Evolutionary conservation across 139 green algal genomes (phyloP).

Genomic region (Yamagishiella unicocca): DNA sequence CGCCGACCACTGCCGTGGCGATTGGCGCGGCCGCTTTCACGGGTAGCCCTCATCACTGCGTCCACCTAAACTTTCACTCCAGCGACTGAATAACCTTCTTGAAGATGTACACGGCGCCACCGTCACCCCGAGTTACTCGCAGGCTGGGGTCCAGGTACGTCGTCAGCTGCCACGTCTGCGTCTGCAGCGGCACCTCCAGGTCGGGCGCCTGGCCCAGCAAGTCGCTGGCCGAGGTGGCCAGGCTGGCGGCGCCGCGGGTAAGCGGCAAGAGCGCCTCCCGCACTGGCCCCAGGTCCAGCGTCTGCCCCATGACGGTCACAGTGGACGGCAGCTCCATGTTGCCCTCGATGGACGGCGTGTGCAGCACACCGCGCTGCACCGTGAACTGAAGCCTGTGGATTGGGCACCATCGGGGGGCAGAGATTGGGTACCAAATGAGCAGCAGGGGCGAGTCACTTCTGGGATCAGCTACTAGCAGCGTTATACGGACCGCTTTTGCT

Average conservation of each 20-base stretch:
- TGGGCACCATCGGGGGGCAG: too few species aligned
- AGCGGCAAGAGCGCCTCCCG: constrained; percentile 68
- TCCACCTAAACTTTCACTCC: too few species aligned
- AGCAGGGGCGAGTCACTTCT: too few species aligned
- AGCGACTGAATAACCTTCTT: neutral
- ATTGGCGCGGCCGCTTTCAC: too few species aligned
- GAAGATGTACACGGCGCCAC: constrained; percentile 48
- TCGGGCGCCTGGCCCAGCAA: constrained; percentile 24
- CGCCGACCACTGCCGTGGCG: too few species aligned
- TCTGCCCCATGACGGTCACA: constrained; percentile 82
- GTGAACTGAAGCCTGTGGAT: constrained; percentile 82
- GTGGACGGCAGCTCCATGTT: constrained; percentile 79
- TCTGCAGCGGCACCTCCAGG: constrained; percentile 54
- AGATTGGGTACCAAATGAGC: too few species aligned
- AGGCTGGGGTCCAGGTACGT: constrained; percentile 88
- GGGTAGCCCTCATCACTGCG: too few species aligned
- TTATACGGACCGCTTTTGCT: too few species aligned
- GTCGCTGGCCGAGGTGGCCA: constrained; percentile 33
- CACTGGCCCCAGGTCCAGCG: constrained; percentile 79
- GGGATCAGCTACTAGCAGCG: too few species aligned
- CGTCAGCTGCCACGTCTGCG: constrained; percentile 81
- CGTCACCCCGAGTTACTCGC: constrained; percentile 73
- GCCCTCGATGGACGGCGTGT: constrained; percentile 78
- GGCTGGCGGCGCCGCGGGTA: constrained; percentile 48
- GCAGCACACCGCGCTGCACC: constrained; percentile 75